Base-by-base conservation (phyloP, 495 filamentous ascomycete species). In the Cladorrhinum samala region DNA sequence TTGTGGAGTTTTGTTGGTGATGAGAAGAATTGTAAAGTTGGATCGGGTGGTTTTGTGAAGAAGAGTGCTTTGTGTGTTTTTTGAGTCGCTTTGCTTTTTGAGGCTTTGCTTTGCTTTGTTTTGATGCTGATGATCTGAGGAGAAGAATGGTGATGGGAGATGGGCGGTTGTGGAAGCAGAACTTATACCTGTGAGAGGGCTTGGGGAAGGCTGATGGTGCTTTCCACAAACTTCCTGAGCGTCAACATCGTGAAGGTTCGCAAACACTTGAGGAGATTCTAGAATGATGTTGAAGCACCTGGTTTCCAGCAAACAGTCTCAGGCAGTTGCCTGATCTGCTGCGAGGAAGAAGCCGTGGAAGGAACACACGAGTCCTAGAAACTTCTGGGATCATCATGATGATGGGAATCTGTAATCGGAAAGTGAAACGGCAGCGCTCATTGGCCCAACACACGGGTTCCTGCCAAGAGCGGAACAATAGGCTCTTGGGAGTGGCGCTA, bases 61-160 rank as follows among this genome's bases (percentile, higher is more conserved):
- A 21, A 21, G 46, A 20, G 38, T 45, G 43, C 59, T 61, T 55
- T 36, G 25, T 46, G 40, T 54, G 46, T 64, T 62, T 53, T 58
- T 65, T 62, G 46, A 1, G 46, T 49, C 30, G 24, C 27, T 33
- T 33, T 19, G 19, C 14, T 17, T 40, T 48, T 1, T 36, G 27
- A 40, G n/a, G 18, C 25, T 37, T 48, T 47, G 42, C 20, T 48
- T 56, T 56, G 54, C 18, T 60, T 30, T 39, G 42, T 13, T 19
- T 53, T 41, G 60, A 19, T 58, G 38, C 44, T 66, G 60, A 17
- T 49, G 55, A 57, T 44, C 25, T 27, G 36, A 33, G 38, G 54
- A 52, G 39, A 46, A 39, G 17, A 53, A 16, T 21, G 30, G 25
- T 9, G 7, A 6, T 1, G 16, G n/a, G 20, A 21, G 5, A 25